These are phyloP conservation scores for Senecio squalidus DNA, from an alignment of 140 eudicot genomes.

Conservation along the genomic window DNA sequence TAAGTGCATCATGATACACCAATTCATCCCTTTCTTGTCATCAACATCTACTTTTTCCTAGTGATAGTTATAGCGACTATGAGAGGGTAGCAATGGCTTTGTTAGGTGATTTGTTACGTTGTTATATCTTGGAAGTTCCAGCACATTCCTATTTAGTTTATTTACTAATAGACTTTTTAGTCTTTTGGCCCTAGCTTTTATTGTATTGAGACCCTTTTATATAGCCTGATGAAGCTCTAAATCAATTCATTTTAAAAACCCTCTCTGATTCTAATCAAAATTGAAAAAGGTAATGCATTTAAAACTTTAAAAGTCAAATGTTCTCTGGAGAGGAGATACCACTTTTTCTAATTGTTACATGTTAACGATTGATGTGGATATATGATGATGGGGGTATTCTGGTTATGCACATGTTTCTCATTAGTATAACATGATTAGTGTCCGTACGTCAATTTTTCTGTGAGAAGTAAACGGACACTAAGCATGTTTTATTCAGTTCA, in stretches of 20 bases:
- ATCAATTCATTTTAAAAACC: too few species aligned
- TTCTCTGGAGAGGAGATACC: constrained; percentile 4
- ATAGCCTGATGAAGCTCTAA: not conserved
- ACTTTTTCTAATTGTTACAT: not conserved
- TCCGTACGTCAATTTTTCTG: constrained; percentile 2
- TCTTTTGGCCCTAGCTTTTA: not conserved
- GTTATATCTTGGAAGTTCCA: not conserved
- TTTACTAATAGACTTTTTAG: not conserved
- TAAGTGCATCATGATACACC: not conserved
- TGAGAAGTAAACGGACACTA: constrained; percentile 2
- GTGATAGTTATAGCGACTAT: not conserved
- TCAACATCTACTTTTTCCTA: not conserved
- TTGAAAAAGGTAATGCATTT: too few species aligned
- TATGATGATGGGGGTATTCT: constrained; percentile 8
- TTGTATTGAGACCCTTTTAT: not conserved
- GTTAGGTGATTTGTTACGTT: not conserved
- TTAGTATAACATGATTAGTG: constrained; percentile 5
- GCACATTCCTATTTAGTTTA: not conserved
- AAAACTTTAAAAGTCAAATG: too few species aligned
- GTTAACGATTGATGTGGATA: constrained; percentile 4
- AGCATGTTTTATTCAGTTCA: not conserved
- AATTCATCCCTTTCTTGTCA: not conserved
- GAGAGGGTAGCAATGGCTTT: not conserved
- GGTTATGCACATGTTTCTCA: constrained; percentile 2
- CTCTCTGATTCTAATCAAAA: too few species aligned